Percentiles rank a stretch among this genome's conserved stretches.
Conservation (phyloP, 495 filamentous ascomycete species). For the Sphaerosporella brunnea region DNA sequence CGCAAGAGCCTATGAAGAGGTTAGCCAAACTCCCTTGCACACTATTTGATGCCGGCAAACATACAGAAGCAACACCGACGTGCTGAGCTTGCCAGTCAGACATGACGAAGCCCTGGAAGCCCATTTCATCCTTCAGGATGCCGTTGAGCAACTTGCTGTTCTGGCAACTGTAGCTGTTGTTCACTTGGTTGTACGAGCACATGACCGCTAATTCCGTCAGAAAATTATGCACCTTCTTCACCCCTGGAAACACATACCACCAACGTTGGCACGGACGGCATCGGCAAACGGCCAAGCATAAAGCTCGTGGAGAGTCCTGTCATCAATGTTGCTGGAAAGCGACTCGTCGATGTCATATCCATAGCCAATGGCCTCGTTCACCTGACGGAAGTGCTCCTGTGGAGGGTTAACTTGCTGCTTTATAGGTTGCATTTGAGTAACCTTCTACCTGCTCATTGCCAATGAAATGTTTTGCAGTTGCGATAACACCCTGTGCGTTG, state of each 20-base stretch:
- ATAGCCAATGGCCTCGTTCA: conserved; percentile 33
- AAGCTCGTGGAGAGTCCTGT: conserved; percentile 84
- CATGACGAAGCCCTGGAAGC: conserved; percentile 84
- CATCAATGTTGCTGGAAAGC: conserved; percentile 71
- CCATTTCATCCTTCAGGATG: conserved; percentile 70
- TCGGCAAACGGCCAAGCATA: conserved; percentile 85
- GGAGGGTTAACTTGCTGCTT: no score
- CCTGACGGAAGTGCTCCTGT: conserved; percentile 75
- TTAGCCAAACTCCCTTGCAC: neutral
- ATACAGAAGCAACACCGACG: conserved; percentile 49
- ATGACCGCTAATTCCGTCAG: conserved; percentile 77
- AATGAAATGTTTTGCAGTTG: conserved; percentile 69
- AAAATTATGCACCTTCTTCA: no score
- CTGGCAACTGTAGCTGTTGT: conserved; percentile 70
- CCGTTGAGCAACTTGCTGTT: conserved; percentile 62
- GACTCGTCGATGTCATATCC: conserved; percentile 36
- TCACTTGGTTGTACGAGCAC: conserved; percentile 89
- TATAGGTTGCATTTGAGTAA: no score
- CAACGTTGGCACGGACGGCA: conserved; percentile 56
- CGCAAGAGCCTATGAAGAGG: conserved; percentile 36
- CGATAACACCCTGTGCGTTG: conserved; percentile 54
- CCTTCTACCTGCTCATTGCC: conserved; percentile 31
- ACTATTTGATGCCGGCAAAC: neutral
- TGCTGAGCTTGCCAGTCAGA: conserved; percentile 83
- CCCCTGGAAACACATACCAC: conserved; percentile 71